phyloP scores from a whole-genome alignment of 1,284 basidiomycete species.

The Golubevia sp. region DNA sequence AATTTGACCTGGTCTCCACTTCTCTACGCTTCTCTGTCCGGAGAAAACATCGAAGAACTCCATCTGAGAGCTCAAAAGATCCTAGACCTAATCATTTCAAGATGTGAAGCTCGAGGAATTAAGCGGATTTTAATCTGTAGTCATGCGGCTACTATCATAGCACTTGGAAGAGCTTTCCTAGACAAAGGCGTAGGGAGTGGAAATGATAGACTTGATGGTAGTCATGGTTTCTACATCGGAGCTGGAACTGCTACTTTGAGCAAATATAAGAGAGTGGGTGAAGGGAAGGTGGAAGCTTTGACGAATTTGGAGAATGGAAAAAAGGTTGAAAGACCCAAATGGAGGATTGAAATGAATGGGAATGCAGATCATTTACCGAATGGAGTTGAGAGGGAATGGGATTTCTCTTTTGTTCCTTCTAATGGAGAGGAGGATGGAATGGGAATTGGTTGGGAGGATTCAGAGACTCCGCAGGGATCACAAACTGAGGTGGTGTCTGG shows the following conservation, averaged over 20 bases:
- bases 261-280: constrained; percentile 64
- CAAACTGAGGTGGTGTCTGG: constrained; percentile 2
- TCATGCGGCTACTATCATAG: constrained; percentile 79
- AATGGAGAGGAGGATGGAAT: constrained; percentile 46
- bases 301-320: no score
- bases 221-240: constrained; percentile 75
- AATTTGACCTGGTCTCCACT: constrained; percentile 70
- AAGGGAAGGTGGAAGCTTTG: constrained; percentile 68
- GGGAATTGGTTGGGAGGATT: constrained; percentile 34
- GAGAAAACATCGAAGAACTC: constrained; percentile 71
- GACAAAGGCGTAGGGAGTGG: constrained; percentile 62
- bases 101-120: constrained; percentile 59
- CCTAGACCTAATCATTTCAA: constrained; percentile 60
- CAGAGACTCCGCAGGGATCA: constrained; percentile 9
- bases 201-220: constrained; percentile 67
- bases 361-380: constrained; percentile 60
- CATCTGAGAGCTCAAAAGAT: constrained; percentile 70
- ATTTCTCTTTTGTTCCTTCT: constrained; percentile 56
- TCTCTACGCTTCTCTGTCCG: constrained; percentile 71
- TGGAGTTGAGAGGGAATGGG: constrained; percentile 75
- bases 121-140: constrained; percentile 71
- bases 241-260: constrained; percentile 63
- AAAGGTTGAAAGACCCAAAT: no score
- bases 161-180: constrained; percentile 70
- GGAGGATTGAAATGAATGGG: constrained; percentile 24